Evolutionary conservation across 345 rosid genomes (phyloP).

Genomic region (Boechera stricta): DNA sequence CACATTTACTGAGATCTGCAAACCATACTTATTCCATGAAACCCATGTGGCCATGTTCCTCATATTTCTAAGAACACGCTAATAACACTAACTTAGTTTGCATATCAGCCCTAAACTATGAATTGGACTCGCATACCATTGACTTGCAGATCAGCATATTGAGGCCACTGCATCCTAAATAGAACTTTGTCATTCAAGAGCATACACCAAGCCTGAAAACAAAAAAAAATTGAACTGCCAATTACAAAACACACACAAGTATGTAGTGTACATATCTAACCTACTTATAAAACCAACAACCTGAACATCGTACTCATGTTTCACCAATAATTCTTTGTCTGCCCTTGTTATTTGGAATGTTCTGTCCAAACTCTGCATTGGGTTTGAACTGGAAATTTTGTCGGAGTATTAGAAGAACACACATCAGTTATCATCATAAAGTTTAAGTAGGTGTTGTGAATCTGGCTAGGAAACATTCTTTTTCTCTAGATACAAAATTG

Average conservation of each 20-base stretch:
- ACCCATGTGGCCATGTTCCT: constrained; percentile 3
- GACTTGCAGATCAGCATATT: constrained; percentile 83
- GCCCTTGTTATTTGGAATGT: constrained; percentile 73
- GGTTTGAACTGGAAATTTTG: constrained; percentile 61
- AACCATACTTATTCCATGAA: constrained; percentile 19
- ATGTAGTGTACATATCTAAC: constrained; percentile 4
- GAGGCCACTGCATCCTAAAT: constrained; percentile 99
- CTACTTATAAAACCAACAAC: constrained; percentile 45
- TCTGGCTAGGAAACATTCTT: constrained; percentile 15
- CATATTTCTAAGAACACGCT: constrained; percentile 13
- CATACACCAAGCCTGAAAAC: constrained; percentile 92
- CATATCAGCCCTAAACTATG: not conserved
- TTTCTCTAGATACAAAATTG: constrained; percentile 14
- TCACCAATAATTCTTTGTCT: constrained; percentile 67
- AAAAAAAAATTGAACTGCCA: constrained; percentile 26
- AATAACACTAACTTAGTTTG: constrained; percentile 13
- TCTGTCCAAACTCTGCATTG: constrained; percentile 69
- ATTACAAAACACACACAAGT: constrained; percentile 20
- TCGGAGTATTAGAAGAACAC: constrained; percentile 21
- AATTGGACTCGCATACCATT: constrained; percentile 66
- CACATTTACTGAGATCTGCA: not conserved
- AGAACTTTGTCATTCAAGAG: constrained; percentile 95
- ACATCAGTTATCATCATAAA: not conserved
- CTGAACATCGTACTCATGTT: constrained; percentile 82
- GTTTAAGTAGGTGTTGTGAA: constrained; percentile 4